A percentile compares a stretch with the other conserved stretches of the same genome.
phyloP scores from a whole-genome alignment of 306 rosid genomes.

The Rosa multiflora region DNA sequence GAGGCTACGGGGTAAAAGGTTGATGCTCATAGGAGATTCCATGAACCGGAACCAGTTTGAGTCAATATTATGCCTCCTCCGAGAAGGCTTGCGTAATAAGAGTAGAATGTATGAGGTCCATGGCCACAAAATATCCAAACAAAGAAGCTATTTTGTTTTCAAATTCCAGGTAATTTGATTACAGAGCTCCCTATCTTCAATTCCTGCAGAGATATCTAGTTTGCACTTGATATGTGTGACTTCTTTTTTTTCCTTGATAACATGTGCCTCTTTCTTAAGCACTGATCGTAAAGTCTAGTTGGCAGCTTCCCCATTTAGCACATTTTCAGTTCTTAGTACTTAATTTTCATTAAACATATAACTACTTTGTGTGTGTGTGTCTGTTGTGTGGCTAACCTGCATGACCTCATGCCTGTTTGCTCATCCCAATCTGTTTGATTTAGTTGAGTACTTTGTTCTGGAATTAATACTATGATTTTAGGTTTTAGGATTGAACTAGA shows the following conservation, averaged over 20 bases:
- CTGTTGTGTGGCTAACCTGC: neutral
- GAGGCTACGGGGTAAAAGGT: conserved; percentile 72
- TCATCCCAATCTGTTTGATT: neutral
- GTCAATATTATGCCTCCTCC: conserved; percentile 83
- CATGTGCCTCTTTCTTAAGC: neutral
- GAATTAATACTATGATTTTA: neutral
- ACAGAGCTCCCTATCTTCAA: neutral
- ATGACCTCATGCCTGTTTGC: neutral
- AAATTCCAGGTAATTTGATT: conserved; percentile 62
- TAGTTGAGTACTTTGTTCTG: neutral
- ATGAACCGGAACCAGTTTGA: conserved; percentile 94
- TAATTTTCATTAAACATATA: neutral
- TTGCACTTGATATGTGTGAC: neutral
- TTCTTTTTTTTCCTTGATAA: neutral
- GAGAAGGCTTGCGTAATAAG: conserved; percentile 74
- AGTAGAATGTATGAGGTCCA: conserved; percentile 80
- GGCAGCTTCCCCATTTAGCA: neutral
- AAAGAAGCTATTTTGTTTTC: conserved; percentile 82
- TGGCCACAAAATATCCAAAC: conserved; percentile 86
- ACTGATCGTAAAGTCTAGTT: neutral
- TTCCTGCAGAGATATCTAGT: neutral
- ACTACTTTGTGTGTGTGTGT: neutral
- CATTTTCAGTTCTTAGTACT: neutral
- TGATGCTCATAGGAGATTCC: conserved; percentile 94
- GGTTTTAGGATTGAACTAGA: neutral